Conservation (phyloP, 305 asterid genomes). For the Petunia hybrid region DNA sequence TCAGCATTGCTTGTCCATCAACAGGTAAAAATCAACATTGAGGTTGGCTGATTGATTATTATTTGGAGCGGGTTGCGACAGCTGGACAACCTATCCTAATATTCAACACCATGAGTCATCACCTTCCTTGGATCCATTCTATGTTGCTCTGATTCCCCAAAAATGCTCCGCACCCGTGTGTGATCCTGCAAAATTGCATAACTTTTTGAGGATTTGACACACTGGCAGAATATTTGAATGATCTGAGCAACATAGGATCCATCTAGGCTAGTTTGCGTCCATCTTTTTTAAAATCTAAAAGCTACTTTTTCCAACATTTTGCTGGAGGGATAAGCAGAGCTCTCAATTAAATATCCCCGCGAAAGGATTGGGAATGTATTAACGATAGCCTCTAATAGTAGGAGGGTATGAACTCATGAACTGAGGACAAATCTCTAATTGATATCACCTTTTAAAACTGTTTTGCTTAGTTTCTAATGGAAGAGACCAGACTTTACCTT, state of each 20-base stretch:
- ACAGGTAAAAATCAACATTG: constrained; percentile 54
- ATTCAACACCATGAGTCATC: constrained; percentile 37
- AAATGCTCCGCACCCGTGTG: no score
- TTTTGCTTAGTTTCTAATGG: background rate
- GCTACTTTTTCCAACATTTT: background rate
- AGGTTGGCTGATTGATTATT: background rate
- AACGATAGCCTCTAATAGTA: constrained; percentile 16
- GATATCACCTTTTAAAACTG: background rate
- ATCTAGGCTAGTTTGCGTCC: constrained; percentile 8
- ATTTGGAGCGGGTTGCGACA: background rate
- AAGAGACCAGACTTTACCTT: background rate
- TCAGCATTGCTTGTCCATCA: constrained; percentile 80
- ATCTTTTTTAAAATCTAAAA: constrained; percentile 1
- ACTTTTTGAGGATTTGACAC: no score
- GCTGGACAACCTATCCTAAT: constrained; percentile 31
- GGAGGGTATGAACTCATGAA: background rate
- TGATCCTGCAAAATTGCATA: no score
- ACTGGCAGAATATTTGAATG: no score
- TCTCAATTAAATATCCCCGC: background rate
- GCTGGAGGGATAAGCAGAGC: background rate
- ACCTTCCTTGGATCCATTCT: background rate
- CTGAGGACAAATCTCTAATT: constrained; percentile 6
- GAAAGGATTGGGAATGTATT: constrained; percentile 18
- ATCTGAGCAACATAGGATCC: background rate
- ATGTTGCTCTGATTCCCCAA: no score